These are phyloP conservation scores for Ilyonectria mors-panacis DNA, from an alignment of 2,329 filamentous ascomycete species.

Conservation along the genomic window DNA sequence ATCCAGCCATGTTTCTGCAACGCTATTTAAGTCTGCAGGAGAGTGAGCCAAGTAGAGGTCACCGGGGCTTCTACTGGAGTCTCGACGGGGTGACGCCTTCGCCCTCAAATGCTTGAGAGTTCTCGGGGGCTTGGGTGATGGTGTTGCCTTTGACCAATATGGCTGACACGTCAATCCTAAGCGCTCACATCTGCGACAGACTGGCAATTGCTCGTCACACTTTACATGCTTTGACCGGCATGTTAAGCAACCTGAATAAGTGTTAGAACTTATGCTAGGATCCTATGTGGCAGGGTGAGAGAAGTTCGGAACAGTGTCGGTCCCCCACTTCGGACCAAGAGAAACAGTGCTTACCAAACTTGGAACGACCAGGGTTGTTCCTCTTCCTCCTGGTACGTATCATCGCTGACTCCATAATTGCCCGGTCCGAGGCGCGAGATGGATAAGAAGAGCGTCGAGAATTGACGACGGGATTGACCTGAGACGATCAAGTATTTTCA, in stretches of 20 bases:
- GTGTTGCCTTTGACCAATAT: background rate
- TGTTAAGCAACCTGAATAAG: conserved; percentile 1
- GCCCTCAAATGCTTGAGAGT: background rate
- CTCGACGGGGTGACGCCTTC: background rate
- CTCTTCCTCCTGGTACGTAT: background rate
- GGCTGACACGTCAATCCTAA: conserved; percentile 10
- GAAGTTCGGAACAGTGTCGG: too few relatives aligned
- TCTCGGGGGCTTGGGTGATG: background rate
- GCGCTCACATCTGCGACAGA: conserved; percentile 8
- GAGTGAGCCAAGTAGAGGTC: background rate
- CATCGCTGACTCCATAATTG: background rate
- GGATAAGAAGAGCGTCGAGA: background rate
- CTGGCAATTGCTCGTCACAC: conserved; percentile 10
- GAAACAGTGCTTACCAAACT: conserved; percentile 3
- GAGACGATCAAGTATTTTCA: too few relatives aligned
- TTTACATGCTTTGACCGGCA: conserved; percentile 17
- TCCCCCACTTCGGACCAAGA: background rate
- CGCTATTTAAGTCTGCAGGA: background rate
- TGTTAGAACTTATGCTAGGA: background rate
- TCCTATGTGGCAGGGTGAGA: background rate
- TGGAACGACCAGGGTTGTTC: conserved; percentile 17
- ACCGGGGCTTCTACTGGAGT: background rate
- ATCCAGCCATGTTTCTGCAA: background rate
- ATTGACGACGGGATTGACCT: background rate
- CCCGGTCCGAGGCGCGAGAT: background rate